phyloP scores from a whole-genome alignment of 1,284 basidiomycete genomes.

The Ganoderma leucocontextum region DNA sequence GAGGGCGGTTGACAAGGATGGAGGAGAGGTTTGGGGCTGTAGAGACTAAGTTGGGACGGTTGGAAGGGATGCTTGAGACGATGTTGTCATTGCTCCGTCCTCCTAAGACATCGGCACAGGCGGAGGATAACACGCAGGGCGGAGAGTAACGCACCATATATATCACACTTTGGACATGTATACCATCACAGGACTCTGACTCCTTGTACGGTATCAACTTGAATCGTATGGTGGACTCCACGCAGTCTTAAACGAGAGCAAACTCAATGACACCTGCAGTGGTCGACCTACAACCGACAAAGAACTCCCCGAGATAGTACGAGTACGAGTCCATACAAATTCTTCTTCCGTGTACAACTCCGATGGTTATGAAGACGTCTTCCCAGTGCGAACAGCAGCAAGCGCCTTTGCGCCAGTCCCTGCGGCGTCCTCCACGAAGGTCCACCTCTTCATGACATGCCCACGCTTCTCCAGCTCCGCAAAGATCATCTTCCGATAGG shows the following conservation, averaged over 20 bases:
- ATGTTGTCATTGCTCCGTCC: background rate
- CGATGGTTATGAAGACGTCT: background rate
- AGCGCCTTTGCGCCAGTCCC: conserved; percentile 61
- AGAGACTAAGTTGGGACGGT: conserved; percentile 1
- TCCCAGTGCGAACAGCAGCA: conserved; percentile 21
- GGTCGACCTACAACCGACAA: background rate
- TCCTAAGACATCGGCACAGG: background rate
- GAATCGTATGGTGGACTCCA: background rate
- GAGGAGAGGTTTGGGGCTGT: conserved; percentile 9
- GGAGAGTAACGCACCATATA: background rate
- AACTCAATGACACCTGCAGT: background rate
- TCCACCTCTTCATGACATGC: conserved; percentile 67
- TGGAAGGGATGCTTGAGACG: conserved; percentile 13
- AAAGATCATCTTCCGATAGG: conserved; percentile 67
- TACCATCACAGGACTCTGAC: background rate
- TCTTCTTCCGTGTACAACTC: background rate
- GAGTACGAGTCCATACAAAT: background rate
- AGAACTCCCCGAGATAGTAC: background rate
- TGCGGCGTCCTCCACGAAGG: conserved; percentile 73
- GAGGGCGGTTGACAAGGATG: background rate
- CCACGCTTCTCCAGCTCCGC: conserved; percentile 63
- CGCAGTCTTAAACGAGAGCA: background rate
- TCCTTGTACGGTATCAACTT: background rate
- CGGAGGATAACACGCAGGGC: background rate
- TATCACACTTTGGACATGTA: background rate